Evolutionary conservation across 495 filamentous ascomycete genomes (phyloP), one percentile per base, ranked within the genome.

Genomic region (Podospora fimiseda): DNA sequence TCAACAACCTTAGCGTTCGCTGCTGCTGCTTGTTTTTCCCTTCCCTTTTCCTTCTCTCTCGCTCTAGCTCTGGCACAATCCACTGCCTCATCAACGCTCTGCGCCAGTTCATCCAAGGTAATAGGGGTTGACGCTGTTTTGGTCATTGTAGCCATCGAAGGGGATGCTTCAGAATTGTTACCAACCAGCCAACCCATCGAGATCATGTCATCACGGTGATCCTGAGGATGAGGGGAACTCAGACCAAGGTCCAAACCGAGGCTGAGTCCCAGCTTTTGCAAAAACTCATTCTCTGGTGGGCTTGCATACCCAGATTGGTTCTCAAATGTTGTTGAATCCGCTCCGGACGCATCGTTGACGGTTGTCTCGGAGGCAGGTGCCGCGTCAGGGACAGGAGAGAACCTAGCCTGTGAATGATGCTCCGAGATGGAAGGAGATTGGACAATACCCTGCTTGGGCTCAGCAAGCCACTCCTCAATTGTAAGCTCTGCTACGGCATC

Each of bases 401-500:
- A 47, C 15, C 44, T 23, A 13, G 22, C 15, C 19, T 47, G 9
- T 14, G 20, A 47, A 16, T 45, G 45, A n/a, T 23, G 46, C 21
- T 11, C 27, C 40, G 9, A 30, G 30, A 16, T 4, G 8, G 40
- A 40, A 9, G 46, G 24, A 9, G 23, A 16, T n/a, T 18, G 15
- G 22, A 41, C 15, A 3, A 41, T 14, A 18, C 23, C 8, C 8
- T 41, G 27, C n/a, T 23, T 37, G 14, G 65, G 63, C 38, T 66
- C 63, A 22, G 65, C 57, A 30, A 66, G 61, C 63, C 61, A 66
- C 30, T 66, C 63, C 43, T 62, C 53, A 37, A 68, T 66, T 9
- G 64, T 66, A 23, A 60, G 48, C 23, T 66, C 61, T 24, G 43
- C 55, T 9, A 53, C 14, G 1, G 62, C 51, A 39, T 65, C 62